phyloP scores from a whole-genome alignment of 352 stramenopile species.

The Phytophthora agathidicida region DNA sequence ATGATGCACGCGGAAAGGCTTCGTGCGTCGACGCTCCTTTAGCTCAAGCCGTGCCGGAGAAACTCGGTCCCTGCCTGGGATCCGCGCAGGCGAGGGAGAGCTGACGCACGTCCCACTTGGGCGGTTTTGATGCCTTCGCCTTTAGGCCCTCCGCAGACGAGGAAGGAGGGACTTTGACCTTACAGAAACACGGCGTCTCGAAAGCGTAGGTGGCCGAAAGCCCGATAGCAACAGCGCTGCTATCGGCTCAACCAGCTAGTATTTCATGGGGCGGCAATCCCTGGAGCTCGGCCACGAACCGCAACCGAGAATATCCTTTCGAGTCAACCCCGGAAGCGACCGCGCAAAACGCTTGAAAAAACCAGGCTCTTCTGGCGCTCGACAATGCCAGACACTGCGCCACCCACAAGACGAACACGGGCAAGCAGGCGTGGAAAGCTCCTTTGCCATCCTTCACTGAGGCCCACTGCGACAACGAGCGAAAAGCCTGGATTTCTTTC shows the following conservation, averaged over 20 bases:
- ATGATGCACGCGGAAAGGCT: neutral
- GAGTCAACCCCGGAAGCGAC: conserved; percentile 12
- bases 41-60: no score
- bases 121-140: neutral
- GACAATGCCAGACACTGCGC: conserved; percentile 14
- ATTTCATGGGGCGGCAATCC: no score
- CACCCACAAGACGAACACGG: conserved; percentile 3
- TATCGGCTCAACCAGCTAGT: no score
- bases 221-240: no score
- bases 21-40: neutral
- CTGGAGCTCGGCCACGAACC: no score
- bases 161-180: conserved; percentile 35
- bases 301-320: no score
- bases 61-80: no score
- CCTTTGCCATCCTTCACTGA: neutral
- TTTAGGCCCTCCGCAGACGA: conserved; percentile 27
- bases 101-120: conserved; percentile 25
- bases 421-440: neutral
- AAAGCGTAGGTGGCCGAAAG: conserved; percentile 33
- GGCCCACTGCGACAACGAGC: conserved; percentile 17
- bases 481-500: conserved; percentile 17
- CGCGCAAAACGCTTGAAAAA: conserved; percentile 4
- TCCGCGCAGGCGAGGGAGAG: neutral
- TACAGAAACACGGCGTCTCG: conserved; percentile 26
- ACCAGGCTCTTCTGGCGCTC: neutral